Percentiles rank a stretch among this genome's conserved stretches.
These are phyloP conservation scores for Rehmannia glutinosa DNA, from an alignment of 257 asterid genomes.

Conservation along the genomic window DNA sequence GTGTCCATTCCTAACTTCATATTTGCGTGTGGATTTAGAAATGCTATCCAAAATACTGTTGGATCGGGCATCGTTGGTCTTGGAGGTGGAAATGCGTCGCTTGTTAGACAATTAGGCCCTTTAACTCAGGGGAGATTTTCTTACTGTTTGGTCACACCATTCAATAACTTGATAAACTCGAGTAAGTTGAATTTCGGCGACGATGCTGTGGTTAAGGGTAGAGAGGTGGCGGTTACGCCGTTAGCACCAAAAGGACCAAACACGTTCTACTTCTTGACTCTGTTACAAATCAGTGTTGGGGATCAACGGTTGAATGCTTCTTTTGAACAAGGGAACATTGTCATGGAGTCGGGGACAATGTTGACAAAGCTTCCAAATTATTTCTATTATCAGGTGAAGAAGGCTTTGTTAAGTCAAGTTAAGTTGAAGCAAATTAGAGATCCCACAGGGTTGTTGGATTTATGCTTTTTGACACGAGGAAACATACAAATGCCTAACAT, in stretches of 20 bases:
- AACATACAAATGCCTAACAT: not conserved
- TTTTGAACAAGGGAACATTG: conserved; percentile 22
- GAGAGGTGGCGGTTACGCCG: conserved; percentile 14
- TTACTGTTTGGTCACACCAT: conserved; percentile 18
- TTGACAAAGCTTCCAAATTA: not conserved
- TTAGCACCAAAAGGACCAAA: not conserved
- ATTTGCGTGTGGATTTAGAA: conserved; percentile 27
- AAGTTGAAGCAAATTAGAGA: not conserved
- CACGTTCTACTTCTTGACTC: not conserved
- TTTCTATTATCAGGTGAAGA: not conserved
- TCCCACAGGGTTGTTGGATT: not conserved
- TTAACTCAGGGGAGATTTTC: conserved; percentile 25
- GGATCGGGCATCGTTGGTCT: conserved; percentile 29
- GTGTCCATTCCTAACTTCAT: not conserved
- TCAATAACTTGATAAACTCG: not conserved
- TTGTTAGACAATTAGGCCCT: conserved; percentile 25
- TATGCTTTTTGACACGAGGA: conserved; percentile 7
- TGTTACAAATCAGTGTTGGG: conserved; percentile 13
- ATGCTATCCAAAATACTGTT: not conserved
- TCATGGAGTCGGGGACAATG: conserved; percentile 36
- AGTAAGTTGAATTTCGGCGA: conserved; percentile 28
- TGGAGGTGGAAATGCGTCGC: too few species aligned
- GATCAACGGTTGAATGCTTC: not conserved
- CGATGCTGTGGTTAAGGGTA: not conserved
- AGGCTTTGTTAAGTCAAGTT: not conserved